A percentile compares a stretch with the other conserved stretches of the same genome.
Conservation (phyloP, 495 filamentous ascomycete genomes). For the Letharia lupina region DNA sequence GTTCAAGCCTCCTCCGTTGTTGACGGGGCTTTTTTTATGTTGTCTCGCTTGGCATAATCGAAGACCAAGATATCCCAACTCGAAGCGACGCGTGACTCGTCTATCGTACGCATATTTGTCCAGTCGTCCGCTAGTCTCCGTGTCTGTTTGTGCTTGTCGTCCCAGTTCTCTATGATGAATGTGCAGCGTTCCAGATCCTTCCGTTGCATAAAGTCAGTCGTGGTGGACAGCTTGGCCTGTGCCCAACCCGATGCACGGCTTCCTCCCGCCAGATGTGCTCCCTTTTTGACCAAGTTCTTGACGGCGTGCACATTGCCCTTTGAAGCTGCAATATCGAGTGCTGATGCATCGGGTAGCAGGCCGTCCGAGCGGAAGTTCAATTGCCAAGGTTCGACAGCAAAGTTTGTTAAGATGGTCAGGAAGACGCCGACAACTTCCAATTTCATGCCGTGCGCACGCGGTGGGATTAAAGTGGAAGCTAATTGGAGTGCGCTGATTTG, state of each 20-base stretch:
- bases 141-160: slow-evolving; percentile 18
- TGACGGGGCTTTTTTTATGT: background rate
- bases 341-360: slow-evolving; percentile 20
- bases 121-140: slow-evolving; percentile 25
- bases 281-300: slow-evolving; percentile 24
- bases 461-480: slow-evolving; percentile 17
- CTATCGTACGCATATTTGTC: slow-evolving; percentile 27
- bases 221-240: slow-evolving; percentile 6
- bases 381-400: slow-evolving; percentile 12
- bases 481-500: slow-evolving; percentile 26
- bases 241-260: slow-evolving; percentile 15
- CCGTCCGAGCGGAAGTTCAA: slow-evolving; percentile 26
- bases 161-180: slow-evolving; percentile 28
- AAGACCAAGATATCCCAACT: slow-evolving; percentile 25
- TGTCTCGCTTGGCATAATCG: background rate
- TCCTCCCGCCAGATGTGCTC: slow-evolving; percentile 18
- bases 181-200: slow-evolving; percentile 26
- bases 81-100: slow-evolving; percentile 21
- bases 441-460: slow-evolving; percentile 26
- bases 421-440: slow-evolving; percentile 25
- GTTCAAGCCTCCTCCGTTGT: background rate
- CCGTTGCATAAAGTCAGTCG: slow-evolving; percentile 18
- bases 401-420: slow-evolving; percentile 21
- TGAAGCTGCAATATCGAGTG: slow-evolving; percentile 25
- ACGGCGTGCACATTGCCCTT: slow-evolving; percentile 26